Conservation (phyloP, 495 filamentous ascomycete species). For the Penicillium cosmopolitanum region DNA sequence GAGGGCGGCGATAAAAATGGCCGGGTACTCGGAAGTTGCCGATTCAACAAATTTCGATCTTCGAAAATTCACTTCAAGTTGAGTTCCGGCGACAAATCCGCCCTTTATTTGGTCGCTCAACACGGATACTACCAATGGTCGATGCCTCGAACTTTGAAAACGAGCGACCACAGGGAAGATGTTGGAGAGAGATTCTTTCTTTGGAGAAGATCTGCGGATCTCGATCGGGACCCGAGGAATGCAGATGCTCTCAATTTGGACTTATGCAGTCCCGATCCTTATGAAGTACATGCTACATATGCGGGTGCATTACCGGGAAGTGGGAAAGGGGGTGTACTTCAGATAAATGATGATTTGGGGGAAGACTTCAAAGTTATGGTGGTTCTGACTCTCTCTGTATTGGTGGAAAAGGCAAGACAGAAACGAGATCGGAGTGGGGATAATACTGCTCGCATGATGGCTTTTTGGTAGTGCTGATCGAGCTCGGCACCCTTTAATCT, state of each 20-base stretch:
- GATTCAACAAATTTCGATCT: constrained; percentile 2
- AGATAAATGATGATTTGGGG: background rate
- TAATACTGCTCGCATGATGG: constrained; percentile 1
- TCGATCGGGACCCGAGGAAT: background rate
- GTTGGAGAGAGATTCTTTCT: background rate
- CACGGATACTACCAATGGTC: constrained; percentile 1
- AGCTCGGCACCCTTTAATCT: no score
- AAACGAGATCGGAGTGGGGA: background rate
- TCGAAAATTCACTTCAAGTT: background rate
- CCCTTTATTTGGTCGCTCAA: background rate
- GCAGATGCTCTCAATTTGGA: constrained; percentile 1
- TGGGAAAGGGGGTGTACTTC: background rate
- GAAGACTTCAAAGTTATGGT: background rate
- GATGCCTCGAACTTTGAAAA: background rate
- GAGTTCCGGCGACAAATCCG: background rate
- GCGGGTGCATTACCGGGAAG: background rate
- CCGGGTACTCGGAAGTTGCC: background rate
- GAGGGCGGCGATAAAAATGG: background rate
- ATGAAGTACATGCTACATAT: constrained; percentile 1
- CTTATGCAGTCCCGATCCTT: background rate
- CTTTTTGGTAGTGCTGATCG: background rate
- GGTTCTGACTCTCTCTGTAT: background rate
- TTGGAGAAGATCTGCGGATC: background rate
- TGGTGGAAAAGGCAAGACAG: constrained; percentile 5
- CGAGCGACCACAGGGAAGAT: background rate